Conservation (phyloP, 225 moss, liverwort and hornwort species). For the Straminergon stramineum region DNA sequence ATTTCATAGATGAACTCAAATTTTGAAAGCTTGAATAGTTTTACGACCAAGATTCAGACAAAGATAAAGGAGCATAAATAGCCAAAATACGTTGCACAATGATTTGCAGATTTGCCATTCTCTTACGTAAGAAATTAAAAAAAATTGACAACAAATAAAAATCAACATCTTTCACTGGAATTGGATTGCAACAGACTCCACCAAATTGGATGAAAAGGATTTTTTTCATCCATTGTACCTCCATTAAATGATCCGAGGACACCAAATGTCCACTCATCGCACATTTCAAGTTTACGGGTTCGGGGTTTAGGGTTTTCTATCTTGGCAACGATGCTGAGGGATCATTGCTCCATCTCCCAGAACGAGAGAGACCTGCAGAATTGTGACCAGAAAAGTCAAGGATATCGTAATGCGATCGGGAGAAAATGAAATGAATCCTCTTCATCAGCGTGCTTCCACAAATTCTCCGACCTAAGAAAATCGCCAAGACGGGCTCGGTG, state of each 20-base stretch:
- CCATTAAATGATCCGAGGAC: neutral
- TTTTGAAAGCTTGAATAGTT: too few relatives aligned
- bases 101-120: too few relatives aligned
- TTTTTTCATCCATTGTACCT: neutral
- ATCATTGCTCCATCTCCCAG: neutral
- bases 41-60: too few relatives aligned
- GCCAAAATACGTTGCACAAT: too few relatives aligned
- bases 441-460: neutral
- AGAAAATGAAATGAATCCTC: neutral
- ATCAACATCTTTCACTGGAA: neutral
- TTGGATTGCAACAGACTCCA: too few relatives aligned
- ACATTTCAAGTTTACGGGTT: neutral
- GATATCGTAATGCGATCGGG: neutral
- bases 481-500: neutral
- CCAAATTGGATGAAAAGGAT: neutral
- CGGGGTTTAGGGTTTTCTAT: neutral
- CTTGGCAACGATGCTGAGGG: too few relatives aligned
- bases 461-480: neutral
- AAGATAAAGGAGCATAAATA: too few relatives aligned
- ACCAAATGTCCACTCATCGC: neutral
- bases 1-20: too few relatives aligned
- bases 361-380: neutral
- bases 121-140: too few relatives aligned
- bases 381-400: neutral
- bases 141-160: too few relatives aligned